A percentile compares a stretch with the other conserved stretches of the same genome.
Conservation (phyloP, 2,329 filamentous ascomycete species). For the Claviceps cyperi region DNA sequence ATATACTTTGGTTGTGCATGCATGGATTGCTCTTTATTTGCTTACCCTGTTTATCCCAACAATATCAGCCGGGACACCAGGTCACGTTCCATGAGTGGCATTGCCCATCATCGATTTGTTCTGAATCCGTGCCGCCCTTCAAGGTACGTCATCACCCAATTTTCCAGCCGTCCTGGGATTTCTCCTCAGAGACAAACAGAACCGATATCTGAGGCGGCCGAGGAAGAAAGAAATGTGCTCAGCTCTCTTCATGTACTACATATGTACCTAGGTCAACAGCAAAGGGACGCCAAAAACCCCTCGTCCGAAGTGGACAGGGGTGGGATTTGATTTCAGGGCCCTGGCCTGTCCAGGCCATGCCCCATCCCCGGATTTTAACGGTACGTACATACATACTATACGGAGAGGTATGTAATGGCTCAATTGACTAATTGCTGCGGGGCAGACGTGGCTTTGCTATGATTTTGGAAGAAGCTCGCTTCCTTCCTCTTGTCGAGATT, state of each 20-base stretch:
- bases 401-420: not conserved
- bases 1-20: too few relatives aligned
- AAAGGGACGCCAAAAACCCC: constrained; percentile 8
- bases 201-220: not conserved
- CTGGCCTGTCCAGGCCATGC: constrained; percentile 14
- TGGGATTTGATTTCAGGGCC: constrained; percentile 7
- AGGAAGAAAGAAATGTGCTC: constrained; percentile 6
- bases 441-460: constrained; percentile 11
- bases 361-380: constrained; percentile 19
- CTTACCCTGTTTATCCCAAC: too few relatives aligned
- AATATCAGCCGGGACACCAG: not conserved
- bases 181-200: not conserved
- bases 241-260: not conserved
- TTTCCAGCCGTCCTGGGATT: not conserved
- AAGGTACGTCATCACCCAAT: not conserved
- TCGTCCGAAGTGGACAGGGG: constrained; percentile 13
- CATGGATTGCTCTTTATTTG: too few relatives aligned
- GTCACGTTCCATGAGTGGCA: not conserved
- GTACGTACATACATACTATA: not conserved
- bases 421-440: constrained; percentile 3
- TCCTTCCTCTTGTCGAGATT: not conserved
- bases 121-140: not conserved
- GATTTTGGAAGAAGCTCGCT: constrained; percentile 17
- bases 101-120: not conserved
- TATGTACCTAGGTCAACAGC: not conserved